Evolutionary conservation across 148 eudicot species (phyloP).

Genomic region (Camellia lanceoleosa): DNA sequence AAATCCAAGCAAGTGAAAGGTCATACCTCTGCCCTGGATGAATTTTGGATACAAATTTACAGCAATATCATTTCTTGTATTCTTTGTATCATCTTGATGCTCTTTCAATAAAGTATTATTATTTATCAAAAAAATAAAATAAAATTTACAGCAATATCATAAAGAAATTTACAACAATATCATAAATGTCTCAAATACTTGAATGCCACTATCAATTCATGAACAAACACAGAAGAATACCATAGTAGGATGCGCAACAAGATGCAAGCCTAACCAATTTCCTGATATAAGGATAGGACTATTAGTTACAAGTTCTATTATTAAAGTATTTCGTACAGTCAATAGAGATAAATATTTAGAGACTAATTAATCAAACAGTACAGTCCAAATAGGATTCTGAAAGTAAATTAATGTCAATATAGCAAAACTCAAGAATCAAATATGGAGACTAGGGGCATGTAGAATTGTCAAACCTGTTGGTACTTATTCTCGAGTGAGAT

Average conservation of each 20-base stretch:
- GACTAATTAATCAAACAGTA: not conserved
- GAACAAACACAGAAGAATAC: not conserved
- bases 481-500: constrained; percentile 64
- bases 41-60: not conserved
- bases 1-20: not conserved
- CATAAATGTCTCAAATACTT: not conserved
- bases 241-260: not conserved
- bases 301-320: not conserved
- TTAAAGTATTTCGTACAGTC: not conserved
- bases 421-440: not conserved
- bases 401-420: not conserved
- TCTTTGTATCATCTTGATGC: no score
- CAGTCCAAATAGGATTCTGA: not conserved
- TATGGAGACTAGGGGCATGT: not conserved
- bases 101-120: no score
- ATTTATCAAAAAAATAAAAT: no score
- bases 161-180: not conserved
- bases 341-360: not conserved
- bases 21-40: not conserved
- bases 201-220: not conserved
- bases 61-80: not conserved
- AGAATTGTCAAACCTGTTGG: constrained; percentile 51
- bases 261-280: not conserved
- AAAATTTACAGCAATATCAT: not conserved
- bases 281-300: not conserved